Conservation (phyloP, 257 asterid species). For the Ligustrum vulgare region DNA sequence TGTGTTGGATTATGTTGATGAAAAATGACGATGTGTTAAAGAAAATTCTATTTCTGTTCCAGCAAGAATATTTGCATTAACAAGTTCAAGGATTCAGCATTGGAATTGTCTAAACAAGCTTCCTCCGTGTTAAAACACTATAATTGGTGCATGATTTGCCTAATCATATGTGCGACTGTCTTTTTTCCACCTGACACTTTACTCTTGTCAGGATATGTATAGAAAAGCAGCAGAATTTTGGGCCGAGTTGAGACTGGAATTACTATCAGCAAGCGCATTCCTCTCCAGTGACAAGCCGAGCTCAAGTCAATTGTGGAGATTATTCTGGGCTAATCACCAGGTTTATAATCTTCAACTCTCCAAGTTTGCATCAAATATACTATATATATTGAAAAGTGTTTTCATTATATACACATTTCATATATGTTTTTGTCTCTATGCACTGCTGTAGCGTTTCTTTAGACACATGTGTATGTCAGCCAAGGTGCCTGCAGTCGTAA, state of each 20-base stretch:
- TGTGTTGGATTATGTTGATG: neutral
- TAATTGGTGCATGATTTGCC: slow-evolving; percentile 4
- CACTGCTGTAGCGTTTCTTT: slow-evolving; percentile 81
- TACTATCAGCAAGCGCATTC: slow-evolving; percentile 68
- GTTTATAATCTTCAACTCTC: slow-evolving; percentile 30
- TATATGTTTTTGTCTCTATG: slow-evolving; percentile 25
- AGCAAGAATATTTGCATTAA: slow-evolving; percentile 8
- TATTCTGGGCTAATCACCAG: slow-evolving; percentile 99
- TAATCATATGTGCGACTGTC: neutral
- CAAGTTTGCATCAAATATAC: neutral
- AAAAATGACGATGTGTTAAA: neutral
- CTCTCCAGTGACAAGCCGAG: slow-evolving; percentile 60
- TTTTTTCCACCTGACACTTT: slow-evolving; percentile 19
- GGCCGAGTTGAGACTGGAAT: slow-evolving; percentile 86
- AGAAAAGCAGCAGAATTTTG: slow-evolving; percentile 89
- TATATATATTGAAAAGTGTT: neutral
- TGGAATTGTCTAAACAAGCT: neutral
- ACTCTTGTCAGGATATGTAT: slow-evolving; percentile 74
- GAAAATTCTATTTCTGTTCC: slow-evolving; percentile 4
- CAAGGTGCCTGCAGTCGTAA: slow-evolving; percentile 92
- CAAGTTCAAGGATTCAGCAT: slow-evolving; percentile 7
- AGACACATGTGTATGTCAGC: slow-evolving; percentile 98
- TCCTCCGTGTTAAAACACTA: neutral
- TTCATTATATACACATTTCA: slow-evolving; percentile 18
- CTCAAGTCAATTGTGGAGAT: slow-evolving; percentile 87